Percentiles rank a stretch among this genome's conserved stretches.
Evolutionary conservation across 1,139 yeast genomes (phyloP).

Genomic region (Yamadazyma membranifaciens): DNA sequence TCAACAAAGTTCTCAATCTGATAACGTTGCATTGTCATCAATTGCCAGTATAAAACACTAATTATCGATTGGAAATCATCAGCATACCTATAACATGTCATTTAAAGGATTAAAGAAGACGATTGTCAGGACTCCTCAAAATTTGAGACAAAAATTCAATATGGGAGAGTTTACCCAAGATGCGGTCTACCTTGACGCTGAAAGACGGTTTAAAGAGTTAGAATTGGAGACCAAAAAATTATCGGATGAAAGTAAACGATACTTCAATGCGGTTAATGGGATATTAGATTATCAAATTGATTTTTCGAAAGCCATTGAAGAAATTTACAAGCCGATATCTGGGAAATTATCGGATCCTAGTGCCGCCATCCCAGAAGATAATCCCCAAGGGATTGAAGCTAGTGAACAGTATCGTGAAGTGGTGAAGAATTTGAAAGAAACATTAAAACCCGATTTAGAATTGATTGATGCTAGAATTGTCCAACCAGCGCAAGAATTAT

Average conservation of each 20-base stretch:
- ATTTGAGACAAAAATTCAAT: conserved; percentile 71
- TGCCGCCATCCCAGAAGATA: conserved; percentile 82
- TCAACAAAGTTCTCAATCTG: conserved; percentile 4
- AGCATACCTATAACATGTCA: conserved; percentile 52
- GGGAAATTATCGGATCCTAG: conserved; percentile 91
- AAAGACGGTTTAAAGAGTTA: conserved; percentile 88
- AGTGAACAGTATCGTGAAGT: conserved; percentile 88
- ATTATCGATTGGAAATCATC: not conserved
- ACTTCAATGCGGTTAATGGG: conserved; percentile 87
- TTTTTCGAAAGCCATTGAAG: conserved; percentile 90
- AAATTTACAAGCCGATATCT: conserved; percentile 91
- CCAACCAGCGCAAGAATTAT: conserved; percentile 87
- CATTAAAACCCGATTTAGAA: conserved; percentile 89
- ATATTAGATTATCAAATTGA: conserved; percentile 93
- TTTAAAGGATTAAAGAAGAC: conserved; percentile 93
- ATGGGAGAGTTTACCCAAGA: conserved; percentile 86
- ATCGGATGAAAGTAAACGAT: conserved; percentile 86
- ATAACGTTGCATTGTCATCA: not conserved
- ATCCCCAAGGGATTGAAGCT: conserved; percentile 94
- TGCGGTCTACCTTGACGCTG: conserved; percentile 91
- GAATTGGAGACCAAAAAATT: conserved; percentile 87
- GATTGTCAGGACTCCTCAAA: conserved; percentile 81
- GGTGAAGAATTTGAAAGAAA: conserved; percentile 79
- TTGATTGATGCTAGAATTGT: conserved; percentile 88
- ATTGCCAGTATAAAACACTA: not conserved